Evolutionary conservation across 2,329 filamentous ascomycete genomes (phyloP).

Genomic region (Metarhizium humberi): DNA sequence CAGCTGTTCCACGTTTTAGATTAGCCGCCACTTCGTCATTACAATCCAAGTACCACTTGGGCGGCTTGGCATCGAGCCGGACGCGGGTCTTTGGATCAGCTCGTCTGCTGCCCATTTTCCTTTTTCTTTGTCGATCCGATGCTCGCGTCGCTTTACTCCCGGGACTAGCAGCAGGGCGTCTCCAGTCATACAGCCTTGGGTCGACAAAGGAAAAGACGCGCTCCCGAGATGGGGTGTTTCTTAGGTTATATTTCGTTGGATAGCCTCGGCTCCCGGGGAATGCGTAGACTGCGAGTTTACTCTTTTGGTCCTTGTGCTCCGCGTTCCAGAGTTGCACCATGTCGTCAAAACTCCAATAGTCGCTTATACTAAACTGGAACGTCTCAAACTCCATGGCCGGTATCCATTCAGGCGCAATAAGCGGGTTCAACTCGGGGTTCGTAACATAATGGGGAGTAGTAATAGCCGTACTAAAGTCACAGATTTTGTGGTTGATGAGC

Average conservation of each 20-base stretch:
- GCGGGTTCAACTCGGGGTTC: background rate
- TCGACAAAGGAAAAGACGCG: background rate
- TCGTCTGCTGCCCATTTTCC: background rate
- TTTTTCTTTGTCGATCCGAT: background rate
- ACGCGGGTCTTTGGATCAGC: background rate
- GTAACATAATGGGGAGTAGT: slow-evolving; percentile 15
- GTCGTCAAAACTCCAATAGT: background rate
- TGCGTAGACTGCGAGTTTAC: background rate
- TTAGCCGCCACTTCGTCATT: no score
- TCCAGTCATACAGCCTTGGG: background rate
- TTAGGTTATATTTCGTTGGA: background rate
- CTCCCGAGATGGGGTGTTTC: background rate
- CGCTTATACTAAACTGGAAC: background rate
- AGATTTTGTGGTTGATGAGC: slow-evolving; percentile 12
- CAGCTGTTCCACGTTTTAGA: no score
- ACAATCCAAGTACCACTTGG: no score
- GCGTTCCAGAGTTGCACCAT: background rate
- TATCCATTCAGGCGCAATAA: background rate
- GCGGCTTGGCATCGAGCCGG: background rate
- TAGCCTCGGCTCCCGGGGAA: background rate
- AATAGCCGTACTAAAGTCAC: slow-evolving; percentile 16
- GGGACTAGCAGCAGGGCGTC: background rate
- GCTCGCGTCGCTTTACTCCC: background rate
- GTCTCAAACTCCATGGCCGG: background rate
- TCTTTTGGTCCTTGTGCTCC: background rate